Evolutionary conservation across 2,329 filamentous ascomycete genomes (phyloP).

Genomic region (Albophoma yamanashiensis): DNA sequence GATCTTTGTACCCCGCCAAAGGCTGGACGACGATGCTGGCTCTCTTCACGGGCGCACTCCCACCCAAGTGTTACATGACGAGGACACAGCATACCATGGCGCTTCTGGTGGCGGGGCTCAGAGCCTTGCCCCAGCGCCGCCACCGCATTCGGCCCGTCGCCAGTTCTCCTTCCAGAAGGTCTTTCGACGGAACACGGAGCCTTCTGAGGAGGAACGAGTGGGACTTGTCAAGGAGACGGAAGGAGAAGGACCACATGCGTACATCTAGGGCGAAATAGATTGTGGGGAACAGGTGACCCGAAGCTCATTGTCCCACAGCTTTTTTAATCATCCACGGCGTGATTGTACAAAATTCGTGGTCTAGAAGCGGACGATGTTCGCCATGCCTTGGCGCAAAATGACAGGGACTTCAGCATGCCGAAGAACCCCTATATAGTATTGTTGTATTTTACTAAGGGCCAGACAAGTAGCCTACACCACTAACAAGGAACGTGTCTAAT

Average conservation of each 20-base stretch:
- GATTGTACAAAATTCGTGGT: not conserved
- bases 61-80: constrained; percentile 34
- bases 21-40: constrained; percentile 29
- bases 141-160: constrained; percentile 51
- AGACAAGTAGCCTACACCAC: not conserved
- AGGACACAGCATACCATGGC: constrained; percentile 37
- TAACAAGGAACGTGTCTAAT: not conserved
- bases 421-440: not conserved
- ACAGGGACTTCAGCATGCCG: not conserved
- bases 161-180: constrained; percentile 92
- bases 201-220: constrained; percentile 72
- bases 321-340: not conserved
- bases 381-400: not conserved
- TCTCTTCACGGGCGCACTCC: constrained; percentile 26
- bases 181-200: constrained; percentile 41
- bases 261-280: not conserved
- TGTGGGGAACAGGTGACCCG: not conserved
- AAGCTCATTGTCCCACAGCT: too few relatives aligned
- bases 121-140: constrained; percentile 45
- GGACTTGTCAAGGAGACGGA: constrained; percentile 63
- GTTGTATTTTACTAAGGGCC: not conserved
- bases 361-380: not conserved
- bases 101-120: constrained; percentile 31
- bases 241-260: not conserved
- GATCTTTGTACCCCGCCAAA: constrained; percentile 40